These are phyloP conservation scores for Fraxinus sp. DNA, from an alignment of 305 asterid genomes.

Conservation along the genomic window DNA sequence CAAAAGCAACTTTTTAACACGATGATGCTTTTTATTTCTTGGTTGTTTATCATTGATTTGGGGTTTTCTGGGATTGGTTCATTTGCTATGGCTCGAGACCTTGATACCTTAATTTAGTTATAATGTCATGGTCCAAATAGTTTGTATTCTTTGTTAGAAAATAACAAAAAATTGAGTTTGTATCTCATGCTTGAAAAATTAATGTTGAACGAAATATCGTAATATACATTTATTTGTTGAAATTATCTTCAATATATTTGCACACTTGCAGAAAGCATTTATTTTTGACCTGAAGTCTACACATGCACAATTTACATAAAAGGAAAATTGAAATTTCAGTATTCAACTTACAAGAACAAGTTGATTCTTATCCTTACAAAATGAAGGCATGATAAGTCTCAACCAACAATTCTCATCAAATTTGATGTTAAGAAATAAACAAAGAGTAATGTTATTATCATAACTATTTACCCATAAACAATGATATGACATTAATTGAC, in stretches of 20 bases:
- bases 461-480: no score
- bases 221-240: not conserved
- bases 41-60: not conserved
- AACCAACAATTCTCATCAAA: no score
- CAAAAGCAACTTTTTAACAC: not conserved
- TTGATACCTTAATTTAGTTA: not conserved
- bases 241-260: not conserved
- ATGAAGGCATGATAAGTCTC: no score
- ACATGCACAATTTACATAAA: not conserved
- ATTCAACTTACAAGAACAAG: not conserved
- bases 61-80: not conserved
- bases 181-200: not conserved
- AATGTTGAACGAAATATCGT: not conserved
- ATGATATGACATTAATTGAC: not conserved
- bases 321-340: not conserved
- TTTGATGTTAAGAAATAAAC: no score
- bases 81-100: not conserved
- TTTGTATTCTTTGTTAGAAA: not conserved
- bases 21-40: not conserved
- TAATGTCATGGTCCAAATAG: not conserved
- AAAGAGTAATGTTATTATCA: no score
- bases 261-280: not conserved
- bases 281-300: not conserved
- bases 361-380: no score
- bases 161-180: not conserved